Conservation (phyloP, 2,329 filamentous ascomycete genomes). For the Ceratocystiopsis minuta region DNA sequence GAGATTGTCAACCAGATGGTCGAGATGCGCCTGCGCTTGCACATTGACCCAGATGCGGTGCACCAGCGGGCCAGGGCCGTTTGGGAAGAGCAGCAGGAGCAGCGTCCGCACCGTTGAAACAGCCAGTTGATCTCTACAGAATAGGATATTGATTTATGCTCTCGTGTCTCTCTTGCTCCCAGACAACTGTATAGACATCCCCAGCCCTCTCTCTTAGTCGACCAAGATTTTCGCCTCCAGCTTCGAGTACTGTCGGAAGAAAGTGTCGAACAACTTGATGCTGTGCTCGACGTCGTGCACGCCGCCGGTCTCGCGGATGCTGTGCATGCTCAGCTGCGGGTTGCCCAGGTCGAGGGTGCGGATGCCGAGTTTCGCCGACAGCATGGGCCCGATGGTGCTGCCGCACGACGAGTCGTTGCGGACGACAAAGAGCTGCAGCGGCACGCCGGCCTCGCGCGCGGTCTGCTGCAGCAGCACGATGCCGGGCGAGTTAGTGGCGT, state of each 20-base stretch:
- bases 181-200: no score
- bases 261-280: slow-evolving; percentile 70
- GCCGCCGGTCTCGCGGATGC: slow-evolving; percentile 83
- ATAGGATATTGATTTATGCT: no score
- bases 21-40: slow-evolving; percentile 9
- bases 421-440: slow-evolving; percentile 88
- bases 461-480: slow-evolving; percentile 85
- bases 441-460: slow-evolving; percentile 56
- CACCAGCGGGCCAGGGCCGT: slow-evolving; percentile 3
- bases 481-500: slow-evolving; percentile 89
- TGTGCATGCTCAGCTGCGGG: slow-evolving; percentile 91
- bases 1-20: slow-evolving; percentile 17
- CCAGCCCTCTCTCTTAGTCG: slow-evolving; percentile 42
- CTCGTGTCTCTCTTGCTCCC: no score
- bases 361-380: slow-evolving; percentile 70
- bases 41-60: slow-evolving; percentile 8
- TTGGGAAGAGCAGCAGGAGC: background rate
- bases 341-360: slow-evolving; percentile 87
- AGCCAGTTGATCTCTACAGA: background rate
- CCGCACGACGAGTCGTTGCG: slow-evolving; percentile 90
- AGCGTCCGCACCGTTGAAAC: background rate
- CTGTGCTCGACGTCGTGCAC: slow-evolving; percentile 75
- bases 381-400: slow-evolving; percentile 94
- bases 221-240: slow-evolving; percentile 70
- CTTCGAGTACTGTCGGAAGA: slow-evolving; percentile 70